phyloP scores from a whole-genome alignment of 2,329 filamentous ascomycete genomes.

The Arthroderma sp. region DNA sequence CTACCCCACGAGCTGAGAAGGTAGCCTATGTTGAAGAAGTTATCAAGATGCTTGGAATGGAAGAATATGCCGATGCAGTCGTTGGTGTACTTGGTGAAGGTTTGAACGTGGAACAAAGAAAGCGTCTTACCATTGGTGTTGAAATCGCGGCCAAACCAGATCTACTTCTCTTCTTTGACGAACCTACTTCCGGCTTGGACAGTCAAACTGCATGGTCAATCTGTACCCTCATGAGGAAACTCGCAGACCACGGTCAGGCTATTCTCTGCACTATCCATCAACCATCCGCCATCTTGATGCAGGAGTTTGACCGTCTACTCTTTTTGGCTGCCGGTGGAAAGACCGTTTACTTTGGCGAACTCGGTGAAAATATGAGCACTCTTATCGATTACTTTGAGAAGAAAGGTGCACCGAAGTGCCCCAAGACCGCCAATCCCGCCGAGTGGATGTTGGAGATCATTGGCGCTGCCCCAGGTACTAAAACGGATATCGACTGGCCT shows the following conservation, averaged over 20 bases:
- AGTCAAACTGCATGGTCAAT: conserved; percentile 91
- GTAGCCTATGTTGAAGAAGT: conserved; percentile 79
- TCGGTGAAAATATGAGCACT: conserved; percentile 46
- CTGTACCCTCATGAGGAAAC: conserved; percentile 71
- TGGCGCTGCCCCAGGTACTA: conserved; percentile 46
- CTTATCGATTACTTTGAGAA: conserved; percentile 52
- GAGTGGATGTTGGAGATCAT: conserved; percentile 58
- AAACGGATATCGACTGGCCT: conserved; percentile 41
- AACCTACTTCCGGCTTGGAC: conserved; percentile 88
- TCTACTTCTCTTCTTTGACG: conserved; percentile 81
- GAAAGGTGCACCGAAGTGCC: conserved; percentile 52
- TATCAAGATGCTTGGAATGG: conserved; percentile 83
- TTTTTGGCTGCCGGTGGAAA: conserved; percentile 53
- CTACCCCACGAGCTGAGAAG: conserved; percentile 61
- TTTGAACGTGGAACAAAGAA: conserved; percentile 50
- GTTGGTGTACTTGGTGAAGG: conserved; percentile 78
- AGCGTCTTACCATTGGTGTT: conserved; percentile 82
- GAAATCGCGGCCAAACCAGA: conserved; percentile 86
- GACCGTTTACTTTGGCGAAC: conserved; percentile 57
- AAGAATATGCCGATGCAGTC: conserved; percentile 76
- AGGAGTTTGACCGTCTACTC: conserved; percentile 58
- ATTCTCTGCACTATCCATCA: conserved; percentile 95
- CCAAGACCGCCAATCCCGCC: conserved; percentile 54
- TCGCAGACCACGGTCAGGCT: conserved; percentile 78
- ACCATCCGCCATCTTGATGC: conserved; percentile 89